A percentile compares a stretch with the other conserved stretches of the same genome.
phyloP scores from a whole-genome alignment of 2,329 filamentous ascomycete genomes.

The Venturia effusa region DNA sequence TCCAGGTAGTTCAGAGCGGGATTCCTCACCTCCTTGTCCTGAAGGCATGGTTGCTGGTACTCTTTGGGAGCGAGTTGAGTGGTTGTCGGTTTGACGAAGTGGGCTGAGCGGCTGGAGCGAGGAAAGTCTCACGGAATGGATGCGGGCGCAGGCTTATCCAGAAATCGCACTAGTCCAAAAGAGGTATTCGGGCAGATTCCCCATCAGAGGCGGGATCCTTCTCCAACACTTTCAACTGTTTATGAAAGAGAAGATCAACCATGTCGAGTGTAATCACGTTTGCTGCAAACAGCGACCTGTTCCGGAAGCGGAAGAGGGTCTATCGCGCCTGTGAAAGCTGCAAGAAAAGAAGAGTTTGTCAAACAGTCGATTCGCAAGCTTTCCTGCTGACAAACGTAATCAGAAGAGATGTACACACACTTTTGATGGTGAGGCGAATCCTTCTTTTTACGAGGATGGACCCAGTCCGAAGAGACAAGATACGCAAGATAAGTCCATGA shows the following conservation, averaged over 20 bases:
- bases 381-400: constrained; percentile 8
- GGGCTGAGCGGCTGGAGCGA: not conserved
- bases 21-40: constrained; percentile 38
- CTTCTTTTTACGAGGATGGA: not conserved
- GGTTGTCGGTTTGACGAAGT: not conserved
- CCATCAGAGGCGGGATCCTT: not conserved
- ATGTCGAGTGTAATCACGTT: constrained; percentile 35
- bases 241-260: not conserved
- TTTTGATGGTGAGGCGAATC: constrained; percentile 20
- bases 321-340: constrained; percentile 33
- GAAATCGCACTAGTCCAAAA: too few relatives aligned
- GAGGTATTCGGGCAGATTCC: not conserved
- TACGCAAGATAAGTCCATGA: not conserved
- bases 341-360: constrained; percentile 31
- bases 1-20: too few relatives aligned
- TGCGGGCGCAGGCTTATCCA: not conserved
- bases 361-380: not conserved
- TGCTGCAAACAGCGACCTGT: constrained; percentile 34
- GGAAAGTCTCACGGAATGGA: not conserved
- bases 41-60: constrained; percentile 31
- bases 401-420: constrained; percentile 33
- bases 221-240: not conserved
- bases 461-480: not conserved
- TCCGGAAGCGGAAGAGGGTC: constrained; percentile 33
- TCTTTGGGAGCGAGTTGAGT: not conserved